A percentile compares a stretch with the other conserved stretches of the same genome.
Conservation (phyloP, 495 filamentous ascomycete genomes). For the Hypoxylon subgilvum region DNA sequence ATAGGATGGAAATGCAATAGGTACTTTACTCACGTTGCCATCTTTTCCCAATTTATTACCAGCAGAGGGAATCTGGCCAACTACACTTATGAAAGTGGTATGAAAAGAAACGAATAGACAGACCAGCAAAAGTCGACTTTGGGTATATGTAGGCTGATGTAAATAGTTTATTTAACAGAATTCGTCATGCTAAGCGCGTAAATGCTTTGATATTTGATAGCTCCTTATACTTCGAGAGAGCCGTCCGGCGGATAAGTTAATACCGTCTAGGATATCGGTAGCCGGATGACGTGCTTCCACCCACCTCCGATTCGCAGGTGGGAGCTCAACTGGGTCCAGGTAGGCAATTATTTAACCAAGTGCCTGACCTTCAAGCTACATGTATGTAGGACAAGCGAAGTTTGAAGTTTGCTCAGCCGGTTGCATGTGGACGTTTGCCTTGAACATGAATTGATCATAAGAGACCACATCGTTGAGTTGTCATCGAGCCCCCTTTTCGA, state of each 20-base stretch:
- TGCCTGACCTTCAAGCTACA: neutral
- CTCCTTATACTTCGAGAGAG: slow-evolving; percentile 14
- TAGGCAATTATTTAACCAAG: slow-evolving; percentile 27
- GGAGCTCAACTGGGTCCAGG: slow-evolving; percentile 15
- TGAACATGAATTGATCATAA: too few species aligned
- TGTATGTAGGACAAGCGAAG: neutral
- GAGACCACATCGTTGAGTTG: too few species aligned
- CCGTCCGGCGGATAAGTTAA: neutral
- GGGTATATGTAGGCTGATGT: slow-evolving; percentile 3
- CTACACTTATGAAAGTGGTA: neutral
- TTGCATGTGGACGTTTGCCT: too few species aligned
- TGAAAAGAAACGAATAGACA: neutral
- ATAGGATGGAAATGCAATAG: neutral
- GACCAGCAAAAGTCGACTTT: slow-evolving; percentile 8
- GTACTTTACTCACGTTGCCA: slow-evolving; percentile 30
- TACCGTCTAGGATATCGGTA: slow-evolving; percentile 33
- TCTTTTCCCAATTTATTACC: slow-evolving; percentile 4
- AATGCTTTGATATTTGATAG: too few species aligned
- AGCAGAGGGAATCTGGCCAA: too few species aligned
- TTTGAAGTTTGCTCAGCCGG: too few species aligned
- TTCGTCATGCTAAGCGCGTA: too few species aligned
- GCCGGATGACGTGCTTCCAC: slow-evolving; percentile 36
- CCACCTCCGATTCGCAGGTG: slow-evolving; percentile 25
- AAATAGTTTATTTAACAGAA: neutral
- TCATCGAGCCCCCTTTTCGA: too few species aligned